phyloP scores from a whole-genome alignment of 495 filamentous ascomycete genomes.

The Neurospora discreta region DNA sequence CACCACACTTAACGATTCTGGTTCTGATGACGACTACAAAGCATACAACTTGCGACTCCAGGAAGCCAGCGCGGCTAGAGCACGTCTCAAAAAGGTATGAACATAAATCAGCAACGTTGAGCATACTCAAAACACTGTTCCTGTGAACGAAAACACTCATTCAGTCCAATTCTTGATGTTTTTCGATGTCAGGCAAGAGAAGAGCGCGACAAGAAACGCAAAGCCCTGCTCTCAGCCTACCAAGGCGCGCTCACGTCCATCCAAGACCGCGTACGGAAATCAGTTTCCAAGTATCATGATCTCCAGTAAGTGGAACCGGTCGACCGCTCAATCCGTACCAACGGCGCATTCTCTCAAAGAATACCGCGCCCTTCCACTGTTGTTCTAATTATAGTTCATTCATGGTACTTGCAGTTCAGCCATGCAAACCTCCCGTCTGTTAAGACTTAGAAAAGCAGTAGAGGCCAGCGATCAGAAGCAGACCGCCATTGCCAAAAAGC shows the following conservation, averaged over 20 bases:
- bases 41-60: conserved; percentile 7
- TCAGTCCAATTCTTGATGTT: not conserved
- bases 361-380: not conserved
- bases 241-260: conserved; percentile 3
- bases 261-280: conserved; percentile 9
- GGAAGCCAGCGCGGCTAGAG: conserved; percentile 11
- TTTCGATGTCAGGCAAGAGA: conserved; percentile 9
- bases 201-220: conserved; percentile 14
- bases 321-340: not conserved
- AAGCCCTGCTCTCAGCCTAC: conserved; percentile 9
- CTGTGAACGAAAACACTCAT: too few relatives aligned
- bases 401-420: not conserved
- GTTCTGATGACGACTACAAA: conserved; percentile 12
- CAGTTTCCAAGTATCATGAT: conserved; percentile 9
- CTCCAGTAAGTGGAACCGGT: conserved; percentile 7
- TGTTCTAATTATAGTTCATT: not conserved
- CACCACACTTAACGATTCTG: not conserved
- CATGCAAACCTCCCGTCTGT: conserved; percentile 1
- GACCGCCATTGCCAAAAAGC: conserved; percentile 8
- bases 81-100: conserved; percentile 10
- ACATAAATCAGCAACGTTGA: not conserved
- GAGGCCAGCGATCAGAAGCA: conserved; percentile 13
- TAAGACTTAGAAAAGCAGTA: conserved; percentile 10
- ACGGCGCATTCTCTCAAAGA: not conserved
- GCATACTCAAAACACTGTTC: too few relatives aligned